phyloP scores from a whole-genome alignment of 2,329 filamentous ascomycete species.

The Parasarocladium wereldwijsianum region DNA sequence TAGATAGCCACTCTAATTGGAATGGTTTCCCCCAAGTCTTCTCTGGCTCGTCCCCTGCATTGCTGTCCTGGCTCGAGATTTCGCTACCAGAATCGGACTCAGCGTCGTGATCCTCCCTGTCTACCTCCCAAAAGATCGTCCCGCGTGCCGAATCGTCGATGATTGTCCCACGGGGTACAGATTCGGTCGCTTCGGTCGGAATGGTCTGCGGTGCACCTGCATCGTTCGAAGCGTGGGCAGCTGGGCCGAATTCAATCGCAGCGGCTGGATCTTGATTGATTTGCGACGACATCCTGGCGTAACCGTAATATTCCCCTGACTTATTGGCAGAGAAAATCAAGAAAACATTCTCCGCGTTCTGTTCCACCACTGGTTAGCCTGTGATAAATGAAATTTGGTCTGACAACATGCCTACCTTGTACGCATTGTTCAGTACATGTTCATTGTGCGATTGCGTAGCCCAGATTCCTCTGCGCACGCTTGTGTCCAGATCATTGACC shows the following conservation, averaged over 20 bases:
- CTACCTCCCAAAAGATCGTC: slow-evolving; percentile 92
- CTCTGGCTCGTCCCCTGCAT: slow-evolving; percentile 26
- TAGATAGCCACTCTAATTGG: slow-evolving; percentile 80
- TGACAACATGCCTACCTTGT: slow-evolving; percentile 46
- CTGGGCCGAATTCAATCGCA: slow-evolving; percentile 54
- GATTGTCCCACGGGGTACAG: slow-evolving; percentile 68
- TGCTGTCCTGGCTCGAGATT: slow-evolving; percentile 15
- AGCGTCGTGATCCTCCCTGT: slow-evolving; percentile 38
- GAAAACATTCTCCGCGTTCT: slow-evolving; percentile 75
- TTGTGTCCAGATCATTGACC: slow-evolving; percentile 75
- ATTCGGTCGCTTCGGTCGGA: slow-evolving; percentile 62
- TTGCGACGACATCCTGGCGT: slow-evolving; percentile 74
- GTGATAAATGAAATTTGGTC: not conserved
- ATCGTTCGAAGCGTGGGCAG: slow-evolving; percentile 41
- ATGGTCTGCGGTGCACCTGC: slow-evolving; percentile 66
- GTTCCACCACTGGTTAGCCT: slow-evolving; percentile 4
- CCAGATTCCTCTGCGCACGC: slow-evolving; percentile 80
- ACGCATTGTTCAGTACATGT: slow-evolving; percentile 66
- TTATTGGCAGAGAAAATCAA: slow-evolving; percentile 95
- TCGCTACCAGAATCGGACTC: slow-evolving; percentile 29
- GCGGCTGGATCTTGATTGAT: slow-evolving; percentile 65
- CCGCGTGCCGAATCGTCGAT: slow-evolving; percentile 89
- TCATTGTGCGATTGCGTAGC: slow-evolving; percentile 93
- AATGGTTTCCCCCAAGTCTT: slow-evolving; percentile 87
- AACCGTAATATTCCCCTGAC: slow-evolving; percentile 92